Conservation (phyloP, 75 land plant species). For the Sequoiadendron giganteum region DNA sequence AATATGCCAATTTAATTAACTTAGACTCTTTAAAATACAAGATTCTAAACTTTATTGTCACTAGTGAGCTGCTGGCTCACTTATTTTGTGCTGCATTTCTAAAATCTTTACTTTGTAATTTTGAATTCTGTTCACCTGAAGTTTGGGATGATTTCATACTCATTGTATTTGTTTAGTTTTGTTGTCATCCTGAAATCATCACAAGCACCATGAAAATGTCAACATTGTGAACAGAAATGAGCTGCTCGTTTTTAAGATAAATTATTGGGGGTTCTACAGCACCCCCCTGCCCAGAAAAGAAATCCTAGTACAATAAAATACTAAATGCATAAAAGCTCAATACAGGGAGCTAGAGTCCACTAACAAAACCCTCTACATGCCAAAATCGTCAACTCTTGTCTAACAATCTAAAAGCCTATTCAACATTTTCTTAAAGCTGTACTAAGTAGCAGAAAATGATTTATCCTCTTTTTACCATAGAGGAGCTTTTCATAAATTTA, state of each 20-base stretch:
- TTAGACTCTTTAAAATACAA: not conserved
- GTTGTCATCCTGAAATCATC: not conserved
- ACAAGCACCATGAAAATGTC: not conserved
- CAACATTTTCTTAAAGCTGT: too few species aligned
- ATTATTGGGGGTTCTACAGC: not conserved
- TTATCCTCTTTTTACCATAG: too few species aligned
- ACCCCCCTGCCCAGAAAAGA: too few species aligned
- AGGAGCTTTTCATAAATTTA: too few species aligned
- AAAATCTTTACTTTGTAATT: not conserved
- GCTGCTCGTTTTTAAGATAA: not conserved
- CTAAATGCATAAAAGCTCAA: too few species aligned
- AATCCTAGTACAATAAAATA: too few species aligned
- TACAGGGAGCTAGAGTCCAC: too few species aligned
- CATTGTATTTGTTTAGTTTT: not conserved
- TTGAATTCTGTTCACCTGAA: not conserved
- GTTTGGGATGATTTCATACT: not conserved
- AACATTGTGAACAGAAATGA: not conserved
- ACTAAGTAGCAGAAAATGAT: too few species aligned
- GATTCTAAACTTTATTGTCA: not conserved
- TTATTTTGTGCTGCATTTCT: not conserved
- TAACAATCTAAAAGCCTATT: too few species aligned
- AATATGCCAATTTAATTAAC: not conserved
- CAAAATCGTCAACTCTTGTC: too few species aligned
- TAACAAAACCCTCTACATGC: too few species aligned
- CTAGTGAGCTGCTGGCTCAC: not conserved